Evolutionary conservation across 257 asterid species (phyloP), one percentile per base, ranked within the genome.

Genomic region (Cruciata laevipes): DNA sequence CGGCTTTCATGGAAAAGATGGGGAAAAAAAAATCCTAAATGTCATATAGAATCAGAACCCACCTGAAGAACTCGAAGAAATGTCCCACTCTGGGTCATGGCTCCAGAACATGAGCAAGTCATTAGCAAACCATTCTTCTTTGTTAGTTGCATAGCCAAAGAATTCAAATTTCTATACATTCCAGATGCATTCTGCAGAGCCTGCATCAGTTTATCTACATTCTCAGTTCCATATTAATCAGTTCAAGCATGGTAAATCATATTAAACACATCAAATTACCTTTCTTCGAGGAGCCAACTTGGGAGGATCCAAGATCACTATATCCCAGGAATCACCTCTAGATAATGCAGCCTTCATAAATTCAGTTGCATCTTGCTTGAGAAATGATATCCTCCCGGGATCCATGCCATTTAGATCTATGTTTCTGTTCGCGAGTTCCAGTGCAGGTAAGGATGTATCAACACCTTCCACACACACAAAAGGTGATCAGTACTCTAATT

Each of bases 91-190:
- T 85, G 99, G 69, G 99, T 88, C 95, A 93, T 84, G 21, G 99
- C 99, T 53, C 99, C 99, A 71, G 99, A 93, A 79, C 97, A 93
- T 0, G 99, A 90, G 84, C 99, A 93, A 25, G 96, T 93, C 99
- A 93, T 93, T 58, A 93, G 77, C 61, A 90, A 77, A 63, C 99
- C 99, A 64, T 96, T 95, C 51, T 77, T 83, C 81, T 73, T 85
- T 61, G 96, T 88, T 74, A 90, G 31, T 84, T 79, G 85, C 97
- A 93, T 93, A 11, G 97, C 99, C 78, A 93, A 77, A 71, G 93
- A 83, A 77, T 93, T 93, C 75, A 93, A 76, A 74, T 86, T 93
- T 84, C 97, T 82, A 69, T 88, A 93, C 99, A 93, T 93, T 68
- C 99, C 99, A 67, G 90, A 78, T 44, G 99, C 97, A 58, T 78